Base-by-base conservation (phyloP, 176 grass and related monocot species). In the Tuctoria greenei region DNA sequence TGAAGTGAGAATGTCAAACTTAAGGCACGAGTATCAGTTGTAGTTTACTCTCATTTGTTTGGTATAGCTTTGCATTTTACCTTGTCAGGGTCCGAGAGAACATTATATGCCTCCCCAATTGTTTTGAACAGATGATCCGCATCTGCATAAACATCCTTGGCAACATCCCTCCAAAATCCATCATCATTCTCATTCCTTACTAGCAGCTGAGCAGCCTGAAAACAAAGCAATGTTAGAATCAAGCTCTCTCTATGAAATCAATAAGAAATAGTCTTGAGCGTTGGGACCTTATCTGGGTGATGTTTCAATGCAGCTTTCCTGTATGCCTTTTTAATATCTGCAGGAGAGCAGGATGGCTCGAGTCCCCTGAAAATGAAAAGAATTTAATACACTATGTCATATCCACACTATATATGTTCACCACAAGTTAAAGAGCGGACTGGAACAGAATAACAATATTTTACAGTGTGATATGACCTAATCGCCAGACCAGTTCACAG, bases 281-380 rank as follows among this genome's bases (percentile, higher is more conserved):
- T 74, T 41, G 23, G 17, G 61, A 93, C 93, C 88, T 95, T 99
- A 50, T 99, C 96, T 40, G 96, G 96, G 62, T 99, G 96, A 84
- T 99, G 92, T 73, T 72, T 89, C 66, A 95, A 73, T 71, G 96
- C 96, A 86, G 96, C 92, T 82, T 99, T 99, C 34, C 92, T 83
- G 63, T 99, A 99, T 4, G 92, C 89, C 71, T 95, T 99, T 80
- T 99, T 99, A 75, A 99, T 79, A 76, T 95, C 96, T 55, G 83
- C 83, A 78, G 70, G 18, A 79, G 96, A 83, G 55, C 87, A 90
- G 28, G 85, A 92, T 75, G 67, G 60, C 72, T 99, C 96, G 36
- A 99, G 56, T 69, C 96, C 92, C 70, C 96, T 99, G 81, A 43
- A 71, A 68, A 82, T 4, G n/a, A 68, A 64, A 69, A 61, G 16